Evolutionary conservation across 208 protist genomes (phyloP).

Genomic region (Trypanosoma platydactyli): DNA sequence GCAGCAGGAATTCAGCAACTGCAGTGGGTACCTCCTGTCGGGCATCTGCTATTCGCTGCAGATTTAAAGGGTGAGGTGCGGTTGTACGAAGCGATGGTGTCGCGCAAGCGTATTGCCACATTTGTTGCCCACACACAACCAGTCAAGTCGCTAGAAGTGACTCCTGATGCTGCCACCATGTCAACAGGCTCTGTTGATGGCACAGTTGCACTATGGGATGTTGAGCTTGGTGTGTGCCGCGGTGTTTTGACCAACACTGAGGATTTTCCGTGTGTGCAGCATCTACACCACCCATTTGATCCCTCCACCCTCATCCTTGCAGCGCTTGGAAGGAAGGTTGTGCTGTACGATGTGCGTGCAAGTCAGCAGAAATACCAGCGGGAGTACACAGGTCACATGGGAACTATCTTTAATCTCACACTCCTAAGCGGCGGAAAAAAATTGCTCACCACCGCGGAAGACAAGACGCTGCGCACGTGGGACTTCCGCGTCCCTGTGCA

Average conservation of each 20-base stretch:
- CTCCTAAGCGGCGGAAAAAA: constrained; percentile 92
- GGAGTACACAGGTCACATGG: constrained; percentile 97
- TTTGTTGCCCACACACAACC: constrained; percentile 91
- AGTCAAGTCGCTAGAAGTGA: constrained; percentile 92
- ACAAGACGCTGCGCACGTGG: constrained; percentile 97
- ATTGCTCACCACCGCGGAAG: constrained; percentile 94
- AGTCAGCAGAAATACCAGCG: constrained; percentile 55
- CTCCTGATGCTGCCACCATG: constrained; percentile 84
- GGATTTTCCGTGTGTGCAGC: constrained; percentile 58
- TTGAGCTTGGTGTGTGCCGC: constrained; percentile 81
- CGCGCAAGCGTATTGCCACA: constrained; percentile 83
- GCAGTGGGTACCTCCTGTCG: constrained; percentile 90
- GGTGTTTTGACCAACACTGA: constrained; percentile 72
- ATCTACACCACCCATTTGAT: constrained; percentile 72
- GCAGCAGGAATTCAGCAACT: constrained; percentile 89
- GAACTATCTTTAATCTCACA: constrained; percentile 94
- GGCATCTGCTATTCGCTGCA: constrained; percentile 94
- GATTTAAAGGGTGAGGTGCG: constrained; percentile 85
- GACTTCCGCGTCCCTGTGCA: constrained; percentile 96
- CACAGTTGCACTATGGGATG: constrained; percentile 93
- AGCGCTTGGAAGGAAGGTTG: constrained; percentile 62
- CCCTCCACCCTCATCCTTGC: constrained; percentile 55
- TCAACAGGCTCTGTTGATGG: constrained; percentile 91
- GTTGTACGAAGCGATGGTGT: constrained; percentile 88
- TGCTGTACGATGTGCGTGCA: constrained; percentile 88